phyloP scores from a whole-genome alignment of 225 moss, liverwort and hornwort genomes.

The Bryum argenteum region DNA sequence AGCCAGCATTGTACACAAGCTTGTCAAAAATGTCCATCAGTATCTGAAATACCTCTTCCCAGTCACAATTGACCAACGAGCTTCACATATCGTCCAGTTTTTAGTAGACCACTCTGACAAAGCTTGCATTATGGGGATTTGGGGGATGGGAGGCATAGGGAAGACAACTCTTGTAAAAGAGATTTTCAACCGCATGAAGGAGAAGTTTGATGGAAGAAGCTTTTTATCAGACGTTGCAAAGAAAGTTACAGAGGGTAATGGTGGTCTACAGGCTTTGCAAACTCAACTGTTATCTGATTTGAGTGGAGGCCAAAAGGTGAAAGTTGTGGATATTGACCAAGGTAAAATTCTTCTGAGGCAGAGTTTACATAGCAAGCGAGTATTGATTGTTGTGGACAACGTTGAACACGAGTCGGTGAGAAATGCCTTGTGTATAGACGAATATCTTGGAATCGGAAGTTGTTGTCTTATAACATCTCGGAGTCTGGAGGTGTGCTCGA shows the following conservation, averaged over 20 bases:
- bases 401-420: background rate
- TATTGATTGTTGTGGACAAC: background rate
- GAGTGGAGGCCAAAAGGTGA: background rate
- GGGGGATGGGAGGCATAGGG: conserved; percentile 6
- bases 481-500: background rate
- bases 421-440: background rate
- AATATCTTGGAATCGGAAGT: conserved; percentile 3
- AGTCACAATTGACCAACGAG: conserved; percentile 11
- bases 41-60: conserved; percentile 6
- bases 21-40: background rate
- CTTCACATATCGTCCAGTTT: background rate
- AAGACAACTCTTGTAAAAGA: conserved; percentile 16
- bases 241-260: no score
- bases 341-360: conserved; percentile 1
- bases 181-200: conserved; percentile 13
- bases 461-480: conserved; percentile 14
- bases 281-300: background rate
- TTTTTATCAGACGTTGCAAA: conserved; percentile 17
- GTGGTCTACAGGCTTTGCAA: conserved; percentile 16
- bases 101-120: background rate
- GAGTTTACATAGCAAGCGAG: conserved; percentile 4
- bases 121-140: conserved; percentile 4
- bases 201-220: background rate
- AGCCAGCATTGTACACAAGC: conserved; percentile 9
- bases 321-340: conserved; percentile 2